A percentile compares a stretch with the other conserved stretches of the same genome.
These are phyloP conservation scores for Coemansia sp. DNA, from an alignment of 192 early-diverging fungal species.

Conservation along the genomic window DNA sequence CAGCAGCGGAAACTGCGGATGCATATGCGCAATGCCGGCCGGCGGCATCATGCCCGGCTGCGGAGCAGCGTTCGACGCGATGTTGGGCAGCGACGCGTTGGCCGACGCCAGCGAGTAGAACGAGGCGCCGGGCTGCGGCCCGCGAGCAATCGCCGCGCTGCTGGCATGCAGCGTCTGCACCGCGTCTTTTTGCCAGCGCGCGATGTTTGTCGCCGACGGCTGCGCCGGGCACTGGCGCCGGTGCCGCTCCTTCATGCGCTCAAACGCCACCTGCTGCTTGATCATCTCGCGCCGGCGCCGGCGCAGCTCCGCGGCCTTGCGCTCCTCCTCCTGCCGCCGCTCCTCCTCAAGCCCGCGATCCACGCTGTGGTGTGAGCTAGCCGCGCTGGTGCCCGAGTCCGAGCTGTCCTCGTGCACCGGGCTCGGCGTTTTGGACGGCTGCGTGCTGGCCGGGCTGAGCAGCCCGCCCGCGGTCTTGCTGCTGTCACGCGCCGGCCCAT, in stretches of 20 bases:
- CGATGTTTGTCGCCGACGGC: conserved; percentile 12
- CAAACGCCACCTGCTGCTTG: conserved; percentile 52
- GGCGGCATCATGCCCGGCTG: too few relatives aligned
- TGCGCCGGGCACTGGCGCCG: conserved; percentile 32
- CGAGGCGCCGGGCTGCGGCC: conserved; percentile 4
- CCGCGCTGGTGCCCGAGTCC: too few relatives aligned
- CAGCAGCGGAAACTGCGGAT: conserved; percentile 5
- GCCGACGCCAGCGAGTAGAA: conserved; percentile 7
- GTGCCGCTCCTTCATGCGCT: conserved; percentile 54
- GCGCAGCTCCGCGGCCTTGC: conserved; percentile 43
- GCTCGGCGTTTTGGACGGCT: conserved; percentile 8
- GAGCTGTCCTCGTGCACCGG: conserved; percentile 4
- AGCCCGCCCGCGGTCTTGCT: conserved; percentile 8
- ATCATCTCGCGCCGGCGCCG: conserved; percentile 46
- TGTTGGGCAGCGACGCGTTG: conserved; percentile 42
- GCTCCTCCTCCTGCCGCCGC: conserved; percentile 47
- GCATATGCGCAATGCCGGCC: background rate
- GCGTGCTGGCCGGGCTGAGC: conserved; percentile 27
- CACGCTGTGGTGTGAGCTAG: too few relatives aligned
- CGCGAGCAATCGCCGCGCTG: conserved; percentile 22
- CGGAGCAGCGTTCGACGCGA: conserved; percentile 5
- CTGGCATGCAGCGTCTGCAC: conserved; percentile 16
- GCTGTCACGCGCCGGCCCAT: background rate
- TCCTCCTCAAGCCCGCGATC: conserved; percentile 35
- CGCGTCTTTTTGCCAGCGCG: conserved; percentile 42